These are phyloP conservation scores for Aspergillus sp. DNA, from an alignment of 2,329 filamentous ascomycete genomes.

Conservation along the genomic window DNA sequence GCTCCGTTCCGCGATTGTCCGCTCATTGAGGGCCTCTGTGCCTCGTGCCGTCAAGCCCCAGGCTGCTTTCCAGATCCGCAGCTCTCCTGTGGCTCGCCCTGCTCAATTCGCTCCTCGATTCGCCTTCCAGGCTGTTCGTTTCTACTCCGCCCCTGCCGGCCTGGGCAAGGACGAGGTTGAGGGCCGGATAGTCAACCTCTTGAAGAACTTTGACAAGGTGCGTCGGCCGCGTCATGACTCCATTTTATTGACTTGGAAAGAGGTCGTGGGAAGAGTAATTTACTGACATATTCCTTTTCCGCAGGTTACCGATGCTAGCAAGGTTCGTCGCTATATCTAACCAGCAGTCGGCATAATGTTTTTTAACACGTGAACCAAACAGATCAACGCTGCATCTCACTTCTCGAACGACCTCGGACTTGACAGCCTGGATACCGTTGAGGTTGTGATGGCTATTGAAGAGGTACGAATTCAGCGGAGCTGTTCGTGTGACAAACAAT, in stretches of 20 bases:
- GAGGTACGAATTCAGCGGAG: constrained; percentile 60
- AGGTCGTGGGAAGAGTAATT: neutral
- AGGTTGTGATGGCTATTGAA: constrained; percentile 99
- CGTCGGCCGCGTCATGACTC: constrained; percentile 25
- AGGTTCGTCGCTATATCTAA: constrained; percentile 29
- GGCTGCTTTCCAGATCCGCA: constrained; percentile 60
- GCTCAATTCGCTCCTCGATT: constrained; percentile 62
- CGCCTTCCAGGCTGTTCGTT: constrained; percentile 69
- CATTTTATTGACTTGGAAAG: neutral
- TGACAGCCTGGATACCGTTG: constrained; percentile 96
- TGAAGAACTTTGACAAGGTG: constrained; percentile 98
- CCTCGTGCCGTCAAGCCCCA: constrained; percentile 55
- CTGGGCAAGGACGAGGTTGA: constrained; percentile 83
- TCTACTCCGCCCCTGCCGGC: constrained; percentile 80
- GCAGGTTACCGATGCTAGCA: constrained; percentile 41
- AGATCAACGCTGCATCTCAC: constrained; percentile 84
- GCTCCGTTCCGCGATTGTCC: constrained; percentile 86
- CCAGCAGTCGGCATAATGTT: neutral
- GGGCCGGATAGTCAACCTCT: constrained; percentile 84
- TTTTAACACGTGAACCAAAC: constrained; percentile 25
- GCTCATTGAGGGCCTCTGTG: constrained; percentile 63
- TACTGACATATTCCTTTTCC: constrained; percentile 14
- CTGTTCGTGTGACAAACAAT: constrained; percentile 10
- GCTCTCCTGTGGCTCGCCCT: constrained; percentile 61
- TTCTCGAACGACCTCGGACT: constrained; percentile 97